Evolutionary conservation across 441 rosid species (phyloP).

Genomic region (Pelargonium cotyledonis): DNA sequence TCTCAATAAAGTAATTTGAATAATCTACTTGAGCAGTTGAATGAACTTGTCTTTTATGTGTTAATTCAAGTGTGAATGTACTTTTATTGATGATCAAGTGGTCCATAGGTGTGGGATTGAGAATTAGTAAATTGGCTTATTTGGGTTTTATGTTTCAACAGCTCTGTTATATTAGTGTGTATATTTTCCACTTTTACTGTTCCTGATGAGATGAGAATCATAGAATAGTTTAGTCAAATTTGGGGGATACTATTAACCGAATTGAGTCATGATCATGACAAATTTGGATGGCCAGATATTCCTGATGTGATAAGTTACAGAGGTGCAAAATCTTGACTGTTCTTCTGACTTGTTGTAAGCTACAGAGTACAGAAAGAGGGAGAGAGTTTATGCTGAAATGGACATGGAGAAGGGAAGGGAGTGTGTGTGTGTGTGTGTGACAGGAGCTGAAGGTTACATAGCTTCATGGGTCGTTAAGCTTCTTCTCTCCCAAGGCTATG

Average conservation of each 20-base stretch:
- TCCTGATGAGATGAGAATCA: neutral
- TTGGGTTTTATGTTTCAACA: too few species aligned
- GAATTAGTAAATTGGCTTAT: too few species aligned
- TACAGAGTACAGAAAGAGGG: neutral
- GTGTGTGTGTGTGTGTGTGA: slow-evolving; percentile 21
- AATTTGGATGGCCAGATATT: neutral
- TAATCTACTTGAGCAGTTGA: neutral
- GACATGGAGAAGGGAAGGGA: slow-evolving; percentile 6
- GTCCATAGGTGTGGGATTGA: neutral
- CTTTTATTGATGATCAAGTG: neutral
- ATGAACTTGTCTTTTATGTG: neutral
- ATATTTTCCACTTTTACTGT: neutral
- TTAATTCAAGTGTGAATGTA: neutral
- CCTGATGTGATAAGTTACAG: too few species aligned
- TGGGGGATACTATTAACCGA: neutral
- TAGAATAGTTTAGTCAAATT: neutral
- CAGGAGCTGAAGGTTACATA: slow-evolving; percentile 16
- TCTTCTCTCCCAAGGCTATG: slow-evolving; percentile 16
- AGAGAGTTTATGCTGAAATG: too few species aligned
- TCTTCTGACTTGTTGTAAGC: neutral
- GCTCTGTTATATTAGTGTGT: too few species aligned
- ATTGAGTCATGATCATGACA: neutral
- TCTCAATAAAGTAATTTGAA: too few species aligned
- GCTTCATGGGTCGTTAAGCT: slow-evolving; percentile 20
- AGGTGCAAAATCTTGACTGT: neutral